Evolutionary conservation across 2,329 filamentous ascomycete genomes (phyloP), one percentile per base, ranked within the genome.

Genomic region (Sarocladiaceae sp.): DNA sequence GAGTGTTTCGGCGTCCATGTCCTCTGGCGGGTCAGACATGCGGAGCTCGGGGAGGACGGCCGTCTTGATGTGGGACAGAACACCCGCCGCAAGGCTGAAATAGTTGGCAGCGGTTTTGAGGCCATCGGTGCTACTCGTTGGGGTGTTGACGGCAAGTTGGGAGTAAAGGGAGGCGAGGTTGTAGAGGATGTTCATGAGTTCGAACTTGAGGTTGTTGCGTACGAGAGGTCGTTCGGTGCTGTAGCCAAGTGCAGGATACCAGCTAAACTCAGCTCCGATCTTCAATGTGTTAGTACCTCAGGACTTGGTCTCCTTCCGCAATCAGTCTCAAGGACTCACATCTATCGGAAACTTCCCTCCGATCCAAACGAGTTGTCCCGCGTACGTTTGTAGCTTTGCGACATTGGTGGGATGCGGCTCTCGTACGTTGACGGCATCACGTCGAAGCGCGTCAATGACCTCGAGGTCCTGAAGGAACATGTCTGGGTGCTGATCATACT

Each of bases 401-500:
- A 96, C 80, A 20, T 93, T 93, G 65, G 87, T 96, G 4, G 82
- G 75, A 65, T 99, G 94, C 2, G 94, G 84, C 66, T 99, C 94
- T 54, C 87, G 83, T 2, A 94, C 87, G 67, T 91, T 90, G 52
- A 96, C 78, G n/a, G 94, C 94, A 66, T 95, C 89, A 56, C 82
- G 81, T 4, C 94, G 86, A 53, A 97, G 74, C 47, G 82, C 77
- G 65, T 97, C 91, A 62, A 99, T 91, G 58, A 87, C 81, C 64
- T 92, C 84, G 54, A 84, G 83, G 72, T 99, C 94, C 57, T 89
- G 81, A 57, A 84, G 83, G 71, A 99, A 99, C 87, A 96, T 96
- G 69, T 97, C 91, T 29, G 94, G 93, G 66, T 96, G 93, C 68
- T 99, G 94, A 70, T 97, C 93, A 86, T 97, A 97, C 78, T 97